These are phyloP conservation scores for Fraxinus americana DNA, from an alignment of 257 asterid species.

Conservation along the genomic window DNA sequence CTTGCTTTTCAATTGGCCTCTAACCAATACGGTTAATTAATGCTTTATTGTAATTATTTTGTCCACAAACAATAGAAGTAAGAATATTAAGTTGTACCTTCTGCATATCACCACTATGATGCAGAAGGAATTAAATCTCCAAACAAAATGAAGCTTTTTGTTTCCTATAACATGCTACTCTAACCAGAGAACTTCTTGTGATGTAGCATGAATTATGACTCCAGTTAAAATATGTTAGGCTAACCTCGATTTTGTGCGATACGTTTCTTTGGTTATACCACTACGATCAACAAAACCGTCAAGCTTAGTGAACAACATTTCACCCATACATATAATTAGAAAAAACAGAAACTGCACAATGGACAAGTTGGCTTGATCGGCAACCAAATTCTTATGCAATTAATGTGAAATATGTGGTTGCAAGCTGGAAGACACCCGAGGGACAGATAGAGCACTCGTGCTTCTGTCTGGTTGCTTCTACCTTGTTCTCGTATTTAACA, in stretches of 20 bases:
- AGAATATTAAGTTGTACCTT: constrained; percentile 10
- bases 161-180: background rate
- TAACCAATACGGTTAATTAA: background rate
- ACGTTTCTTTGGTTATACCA: constrained; percentile 37
- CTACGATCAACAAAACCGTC: constrained; percentile 49
- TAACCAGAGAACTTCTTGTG: background rate
- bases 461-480: no score
- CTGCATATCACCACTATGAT: background rate
- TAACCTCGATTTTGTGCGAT: constrained; percentile 50
- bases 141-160: constrained; percentile 9
- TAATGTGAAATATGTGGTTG: no score
- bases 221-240: constrained; percentile 56
- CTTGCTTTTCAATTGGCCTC: constrained; percentile 12
- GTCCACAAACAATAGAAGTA: constrained; percentile 1
- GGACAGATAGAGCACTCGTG: no score
- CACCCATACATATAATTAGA: background rate
- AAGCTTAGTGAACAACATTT: constrained; percentile 30
- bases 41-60: constrained; percentile 10
- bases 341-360: background rate
- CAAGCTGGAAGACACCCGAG: no score
- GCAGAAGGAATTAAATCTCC: background rate
- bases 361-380: no score
- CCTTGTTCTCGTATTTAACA: no score
- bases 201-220: constrained; percentile 75
- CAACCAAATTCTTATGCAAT: no score